Percentiles rank a stretch among this genome's conserved stretches.
phyloP scores from a whole-genome alignment of 2,329 filamentous ascomycete genomes.

The Phoma sp. region DNA sequence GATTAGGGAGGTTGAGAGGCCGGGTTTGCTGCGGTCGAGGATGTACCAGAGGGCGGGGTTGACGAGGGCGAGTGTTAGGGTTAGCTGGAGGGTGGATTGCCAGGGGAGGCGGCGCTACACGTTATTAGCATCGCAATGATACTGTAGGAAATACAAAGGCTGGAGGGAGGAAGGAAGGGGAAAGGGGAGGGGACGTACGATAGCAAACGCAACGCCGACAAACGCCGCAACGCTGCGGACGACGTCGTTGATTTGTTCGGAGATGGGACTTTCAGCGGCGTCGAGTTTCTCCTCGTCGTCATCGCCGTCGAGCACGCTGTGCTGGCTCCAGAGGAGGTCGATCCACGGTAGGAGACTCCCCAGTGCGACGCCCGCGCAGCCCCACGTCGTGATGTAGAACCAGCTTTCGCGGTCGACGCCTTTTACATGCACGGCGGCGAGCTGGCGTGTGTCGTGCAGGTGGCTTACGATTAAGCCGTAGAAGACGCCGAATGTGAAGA shows the following conservation, averaged over 20 bases:
- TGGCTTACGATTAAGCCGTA: slow-evolving; percentile 85
- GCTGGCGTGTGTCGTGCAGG: slow-evolving; percentile 73
- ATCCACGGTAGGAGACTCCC: slow-evolving; percentile 85
- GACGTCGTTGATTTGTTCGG: slow-evolving; percentile 77
- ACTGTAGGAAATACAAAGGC: too few species aligned
- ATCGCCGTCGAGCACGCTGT: slow-evolving; percentile 46
- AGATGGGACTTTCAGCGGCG: slow-evolving; percentile 48
- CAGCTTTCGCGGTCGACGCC: slow-evolving; percentile 63
- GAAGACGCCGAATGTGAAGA: slow-evolving; percentile 80
- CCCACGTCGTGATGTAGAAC: slow-evolving; percentile 83
- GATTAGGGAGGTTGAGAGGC: slow-evolving; percentile 78
- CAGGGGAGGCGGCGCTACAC: slow-evolving; percentile 84
- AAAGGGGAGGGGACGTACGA: slow-evolving; percentile 68
- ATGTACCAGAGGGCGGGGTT: slow-evolving; percentile 97
- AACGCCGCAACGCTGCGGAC: slow-evolving; percentile 75
- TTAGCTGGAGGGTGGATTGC: slow-evolving; percentile 94
- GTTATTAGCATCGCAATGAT: slow-evolving; percentile 21
- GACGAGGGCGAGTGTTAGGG: slow-evolving; percentile 83
- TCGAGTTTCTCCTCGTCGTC: slow-evolving; percentile 29
- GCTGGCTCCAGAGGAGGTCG: slow-evolving; percentile 74
- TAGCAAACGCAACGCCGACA: slow-evolving; percentile 77
- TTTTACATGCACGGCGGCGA: slow-evolving; percentile 69
- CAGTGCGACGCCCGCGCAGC: slow-evolving; percentile 75
- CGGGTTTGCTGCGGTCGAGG: slow-evolving; percentile 86
- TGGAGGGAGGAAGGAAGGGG: too few species aligned